phyloP scores from a whole-genome alignment of 2,329 filamentous ascomycete species.

The Coniochaeta prunicola region DNA sequence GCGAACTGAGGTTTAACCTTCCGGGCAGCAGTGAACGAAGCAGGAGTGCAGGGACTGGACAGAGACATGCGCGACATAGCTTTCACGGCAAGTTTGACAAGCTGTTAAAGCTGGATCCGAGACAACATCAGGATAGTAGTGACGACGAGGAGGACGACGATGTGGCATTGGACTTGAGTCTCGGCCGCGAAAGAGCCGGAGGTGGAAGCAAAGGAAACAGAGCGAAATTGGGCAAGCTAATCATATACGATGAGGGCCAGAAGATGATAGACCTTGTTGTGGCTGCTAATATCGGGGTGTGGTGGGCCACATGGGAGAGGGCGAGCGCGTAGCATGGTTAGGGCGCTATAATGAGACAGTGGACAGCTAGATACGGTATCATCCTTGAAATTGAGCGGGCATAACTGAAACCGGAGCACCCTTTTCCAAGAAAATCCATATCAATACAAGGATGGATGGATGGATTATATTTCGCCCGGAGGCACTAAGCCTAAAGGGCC shows the following conservation, averaged over 20 bases:
- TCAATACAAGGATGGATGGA: too few species aligned
- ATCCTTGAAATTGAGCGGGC: too few species aligned
- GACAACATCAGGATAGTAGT: slow-evolving; percentile 12
- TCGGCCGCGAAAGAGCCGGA: slow-evolving; percentile 78
- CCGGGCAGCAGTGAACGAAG: slow-evolving; percentile 52
- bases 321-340: slow-evolving; percentile 15
- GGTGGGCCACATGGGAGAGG: slow-evolving; percentile 82
- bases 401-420: too few species aligned
- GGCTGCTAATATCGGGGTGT: slow-evolving; percentile 83
- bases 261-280: slow-evolving; percentile 95
- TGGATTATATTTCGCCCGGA: too few species aligned
- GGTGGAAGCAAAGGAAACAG: slow-evolving; percentile 79
- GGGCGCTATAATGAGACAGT: background rate
- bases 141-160: slow-evolving; percentile 30
- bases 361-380: too few species aligned
- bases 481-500: too few species aligned
- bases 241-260: slow-evolving; percentile 79
- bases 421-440: too few species aligned
- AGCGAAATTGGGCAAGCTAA: slow-evolving; percentile 89
- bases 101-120: slow-evolving; percentile 24
- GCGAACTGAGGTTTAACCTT: slow-evolving; percentile 86
- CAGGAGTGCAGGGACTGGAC: slow-evolving; percentile 30
- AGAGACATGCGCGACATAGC: slow-evolving; percentile 22
- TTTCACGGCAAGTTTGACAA: slow-evolving; percentile 35
- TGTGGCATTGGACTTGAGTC: slow-evolving; percentile 54